Base-by-base conservation (phyloP, 2,329 filamentous ascomycete species). In the Seiridium cupressi region DNA sequence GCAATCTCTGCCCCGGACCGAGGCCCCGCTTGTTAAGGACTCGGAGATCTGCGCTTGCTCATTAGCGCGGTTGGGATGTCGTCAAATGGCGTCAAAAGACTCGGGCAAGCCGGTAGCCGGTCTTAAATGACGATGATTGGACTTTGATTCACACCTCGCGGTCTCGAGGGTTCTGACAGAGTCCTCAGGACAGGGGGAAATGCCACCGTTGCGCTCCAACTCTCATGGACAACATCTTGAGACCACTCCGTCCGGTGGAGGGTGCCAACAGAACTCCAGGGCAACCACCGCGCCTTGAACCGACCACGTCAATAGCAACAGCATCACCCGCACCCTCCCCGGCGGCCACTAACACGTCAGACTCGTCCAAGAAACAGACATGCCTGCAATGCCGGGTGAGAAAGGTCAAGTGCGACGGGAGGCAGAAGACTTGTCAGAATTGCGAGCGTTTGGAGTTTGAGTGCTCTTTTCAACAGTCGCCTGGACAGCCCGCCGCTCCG, bases 401-500 rank as follows among this genome's bases (percentile, higher is more conserved):
- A 18, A 69, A 65, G 57, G 64, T 63, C 40, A 55, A 56, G 55
- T 75, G 73, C 56, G 73, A 75, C 56, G 72, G 71, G 26, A 63
- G 68, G 11, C 66, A 63, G 36, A 63, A 66, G 10, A 57, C 68
- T 32, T 75, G 73, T 51, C 64, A 68, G 2, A 74, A 74, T 58
- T 75, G 73, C 60, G 65, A 71, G 46, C 71, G 73, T 34, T 58
- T 75, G 5, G 65, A 66, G 7, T 73, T 74, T 58, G 67, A 69
- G 40, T 75, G 73, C 57, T 75, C 73, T 11, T 72, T 74, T n/a
- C 66, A 67, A 51, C 66, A 69, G 36, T 62, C 65, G 4, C 62
- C 68, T 51, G 62, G 65, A 26, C 61, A 62, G 56, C 49, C 63
- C 10, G 59, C 62, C 1, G 63, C 66, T 9, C 64, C 64, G n/a